Conservation (phyloP, 306 rosid species). For the Fragaria ananassa region DNA sequence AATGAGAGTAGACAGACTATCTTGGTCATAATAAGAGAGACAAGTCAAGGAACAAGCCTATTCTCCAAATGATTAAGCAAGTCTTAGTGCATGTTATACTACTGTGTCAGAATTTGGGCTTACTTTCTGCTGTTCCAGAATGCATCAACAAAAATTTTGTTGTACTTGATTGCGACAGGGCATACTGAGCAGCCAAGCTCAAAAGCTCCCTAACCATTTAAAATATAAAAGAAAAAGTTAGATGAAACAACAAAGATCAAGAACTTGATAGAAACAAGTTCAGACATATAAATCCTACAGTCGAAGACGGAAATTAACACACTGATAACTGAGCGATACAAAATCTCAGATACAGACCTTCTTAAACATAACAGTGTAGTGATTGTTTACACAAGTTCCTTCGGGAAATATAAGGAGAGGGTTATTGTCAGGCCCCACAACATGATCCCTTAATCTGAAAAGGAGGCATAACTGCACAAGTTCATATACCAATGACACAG, state of each 20-base stretch:
- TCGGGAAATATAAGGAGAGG: slow-evolving; percentile 99
- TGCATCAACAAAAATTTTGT: slow-evolving; percentile 94
- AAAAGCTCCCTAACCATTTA: slow-evolving; percentile 80
- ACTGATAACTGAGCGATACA: not conserved
- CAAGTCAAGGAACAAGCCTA: slow-evolving; percentile 4
- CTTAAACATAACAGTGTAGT: slow-evolving; percentile 95
- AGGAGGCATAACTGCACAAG: slow-evolving; percentile 8
- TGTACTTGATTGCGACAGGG: slow-evolving; percentile 93
- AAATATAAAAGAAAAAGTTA: slow-evolving; percentile 12
- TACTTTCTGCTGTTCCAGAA: slow-evolving; percentile 99
- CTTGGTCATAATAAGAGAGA: not conserved
- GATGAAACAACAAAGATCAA: not conserved
- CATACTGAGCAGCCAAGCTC: slow-evolving; percentile 95
- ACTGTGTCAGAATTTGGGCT: slow-evolving; percentile 30
- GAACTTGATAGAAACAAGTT: slow-evolving; percentile 6
- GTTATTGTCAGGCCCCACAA: slow-evolving; percentile 76
- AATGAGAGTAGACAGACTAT: not conserved
- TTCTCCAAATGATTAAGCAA: not conserved
- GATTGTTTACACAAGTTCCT: slow-evolving; percentile 98
- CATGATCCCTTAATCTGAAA: slow-evolving; percentile 85
- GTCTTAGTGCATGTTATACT: not conserved
- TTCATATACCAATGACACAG: slow-evolving; percentile 16
- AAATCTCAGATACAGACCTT: slow-evolving; percentile 47
- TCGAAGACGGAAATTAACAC: not conserved
- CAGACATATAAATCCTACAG: not conserved